Base-by-base conservation (phyloP, 2,329 filamentous ascomycete species). In the Fusarium vanettenii region DNA sequence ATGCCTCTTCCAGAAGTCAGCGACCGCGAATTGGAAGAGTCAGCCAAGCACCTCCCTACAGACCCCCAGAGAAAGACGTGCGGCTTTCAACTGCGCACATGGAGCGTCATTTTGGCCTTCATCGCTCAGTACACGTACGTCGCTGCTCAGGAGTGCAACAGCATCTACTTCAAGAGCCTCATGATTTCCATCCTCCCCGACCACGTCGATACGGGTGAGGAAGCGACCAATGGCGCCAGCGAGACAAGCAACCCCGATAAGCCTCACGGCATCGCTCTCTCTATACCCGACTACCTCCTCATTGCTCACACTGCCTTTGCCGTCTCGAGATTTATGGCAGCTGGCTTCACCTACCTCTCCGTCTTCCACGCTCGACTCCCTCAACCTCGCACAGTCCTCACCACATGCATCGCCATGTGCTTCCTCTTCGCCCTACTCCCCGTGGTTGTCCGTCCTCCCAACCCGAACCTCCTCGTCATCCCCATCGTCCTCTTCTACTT, bases 51-150 rank as follows among this genome's bases (percentile, higher is more conserved):
- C 16, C 83, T 90, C 2, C 87, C 88, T 0, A 82, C 90, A 16
- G 85, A 90, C 74, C 85, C 86, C 3, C 82, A 84, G 70, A 90
- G 87, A 75, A 85, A 83, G 64, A 86, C 87, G 22, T 84, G 84
- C 39, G 88, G 89, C 2, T 75, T 91, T 6, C 86, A 90, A 73
- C 82, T 90, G 29, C 87, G 88, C 27, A 90, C 88, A 1, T 84
- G 87, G 78, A 87, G 84, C 37, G 86, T 97, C 10, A 89, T 91
- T 69, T 87, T 95, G 68, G 95, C 93, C 0, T 91, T 95, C 0
- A 82, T 92, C 39, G 91, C 93, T 0, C 94, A 97, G 78, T 97
- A 94, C 85, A 89, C 90, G 35, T 97, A 97, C 79, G 92, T 94
- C 2, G 93, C 92, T 9, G 90, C 92, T 0, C 95, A 97, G 78